Evolutionary conservation across 1,284 basidiomycete species (phyloP).

Genomic region (Gymnopus androsaceus): DNA sequence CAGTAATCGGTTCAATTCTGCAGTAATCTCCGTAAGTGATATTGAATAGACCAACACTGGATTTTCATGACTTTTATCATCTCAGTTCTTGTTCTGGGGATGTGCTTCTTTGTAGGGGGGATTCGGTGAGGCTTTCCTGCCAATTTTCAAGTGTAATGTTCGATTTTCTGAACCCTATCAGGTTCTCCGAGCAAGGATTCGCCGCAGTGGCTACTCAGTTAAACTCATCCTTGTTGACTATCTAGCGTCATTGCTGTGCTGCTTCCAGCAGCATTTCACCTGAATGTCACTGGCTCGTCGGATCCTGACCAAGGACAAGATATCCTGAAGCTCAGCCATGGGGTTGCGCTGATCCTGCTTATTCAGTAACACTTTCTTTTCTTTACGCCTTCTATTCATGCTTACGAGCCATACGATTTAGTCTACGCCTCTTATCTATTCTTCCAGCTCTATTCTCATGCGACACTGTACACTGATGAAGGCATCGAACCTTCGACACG

Average conservation of each 20-base stretch:
- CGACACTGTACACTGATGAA: conserved; percentile 66
- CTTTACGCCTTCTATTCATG: background rate
- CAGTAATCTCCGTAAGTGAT: conserved; percentile 68
- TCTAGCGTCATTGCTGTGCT: conserved; percentile 81
- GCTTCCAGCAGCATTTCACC: conserved; percentile 70
- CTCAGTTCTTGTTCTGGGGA: conserved; percentile 77
- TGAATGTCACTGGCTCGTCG: conserved; percentile 34
- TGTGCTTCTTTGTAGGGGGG: conserved; percentile 79
- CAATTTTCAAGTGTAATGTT: no score
- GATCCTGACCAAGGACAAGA: conserved; percentile 39
- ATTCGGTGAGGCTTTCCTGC: no score
- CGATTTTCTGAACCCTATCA: no score
- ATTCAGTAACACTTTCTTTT: conserved; percentile 56
- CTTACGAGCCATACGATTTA: conserved; percentile 25
- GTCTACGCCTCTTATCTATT: conserved; percentile 75
- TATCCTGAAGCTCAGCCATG: conserved; percentile 77
- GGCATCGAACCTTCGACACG: conserved; percentile 39
- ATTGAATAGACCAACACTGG: background rate
- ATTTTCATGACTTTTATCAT: conserved; percentile 22
- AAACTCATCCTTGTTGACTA: conserved; percentile 78
- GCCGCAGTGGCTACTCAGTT: conserved; percentile 75
- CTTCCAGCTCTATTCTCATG: conserved; percentile 89
- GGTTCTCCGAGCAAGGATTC: conserved; percentile 77
- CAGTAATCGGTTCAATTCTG: conserved; percentile 81
- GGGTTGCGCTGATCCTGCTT: conserved; percentile 78